These are phyloP conservation scores for Plasmopara viticola DNA, from an alignment of 352 stramenopile genomes.

Conservation along the genomic window DNA sequence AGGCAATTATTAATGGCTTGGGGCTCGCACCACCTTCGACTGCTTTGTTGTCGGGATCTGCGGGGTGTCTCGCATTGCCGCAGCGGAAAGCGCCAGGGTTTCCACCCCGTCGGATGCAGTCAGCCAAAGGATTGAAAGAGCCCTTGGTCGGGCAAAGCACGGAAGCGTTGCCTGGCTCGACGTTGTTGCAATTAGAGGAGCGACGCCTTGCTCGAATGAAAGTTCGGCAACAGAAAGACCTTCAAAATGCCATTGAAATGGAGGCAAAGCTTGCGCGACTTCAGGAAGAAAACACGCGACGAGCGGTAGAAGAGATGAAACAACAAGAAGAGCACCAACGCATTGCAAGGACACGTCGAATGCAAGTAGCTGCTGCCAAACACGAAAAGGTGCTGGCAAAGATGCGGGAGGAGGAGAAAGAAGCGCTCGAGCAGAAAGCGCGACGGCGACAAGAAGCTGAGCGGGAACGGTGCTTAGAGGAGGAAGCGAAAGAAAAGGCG, in stretches of 20 bases:
- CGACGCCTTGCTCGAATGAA: constrained; percentile 60
- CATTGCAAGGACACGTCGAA: constrained; percentile 37
- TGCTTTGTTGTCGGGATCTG: constrained; percentile 18
- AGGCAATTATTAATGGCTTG: constrained; percentile 39
- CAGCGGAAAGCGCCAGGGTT: constrained; percentile 22
- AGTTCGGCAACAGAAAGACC: constrained; percentile 59
- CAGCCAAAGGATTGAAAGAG: constrained; percentile 14
- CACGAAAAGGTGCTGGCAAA: constrained; percentile 55
- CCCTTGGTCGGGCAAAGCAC: background rate
- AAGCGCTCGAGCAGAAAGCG: constrained; percentile 36
- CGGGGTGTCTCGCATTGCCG: constrained; percentile 7
- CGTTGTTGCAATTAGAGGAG: constrained; percentile 59
- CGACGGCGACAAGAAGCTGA: constrained; percentile 38
- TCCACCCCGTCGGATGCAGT: constrained; percentile 20
- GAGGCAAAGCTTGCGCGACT: constrained; percentile 64
- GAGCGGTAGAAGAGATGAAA: constrained; percentile 42
- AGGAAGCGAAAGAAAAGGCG: constrained; percentile 37
- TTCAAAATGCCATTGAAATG: constrained; percentile 72
- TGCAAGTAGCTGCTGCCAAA: constrained; percentile 46
- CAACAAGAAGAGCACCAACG: constrained; percentile 57
- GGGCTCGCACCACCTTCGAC: constrained; percentile 26
- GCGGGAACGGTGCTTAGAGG: constrained; percentile 33
- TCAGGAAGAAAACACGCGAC: constrained; percentile 53
- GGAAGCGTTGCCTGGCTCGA: constrained; percentile 30
- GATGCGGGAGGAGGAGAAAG: constrained; percentile 55